Base-by-base conservation (phyloP, 345 rosid species). In the Linum tenue region DNA sequence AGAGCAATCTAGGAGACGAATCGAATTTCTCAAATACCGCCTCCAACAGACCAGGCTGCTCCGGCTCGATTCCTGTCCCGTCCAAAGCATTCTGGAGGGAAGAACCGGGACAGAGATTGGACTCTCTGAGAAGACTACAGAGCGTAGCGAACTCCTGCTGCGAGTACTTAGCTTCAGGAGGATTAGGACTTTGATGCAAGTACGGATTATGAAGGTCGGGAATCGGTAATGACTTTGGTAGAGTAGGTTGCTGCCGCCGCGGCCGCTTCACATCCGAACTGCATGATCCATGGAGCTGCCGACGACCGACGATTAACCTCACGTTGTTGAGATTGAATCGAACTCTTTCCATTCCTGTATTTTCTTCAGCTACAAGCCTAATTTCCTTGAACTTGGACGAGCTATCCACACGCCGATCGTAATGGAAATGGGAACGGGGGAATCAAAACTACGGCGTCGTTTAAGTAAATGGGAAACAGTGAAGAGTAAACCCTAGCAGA, bases 1-100 rank as follows among this genome's bases (percentile, higher is more conserved):
- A 80, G 42, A 88, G 61, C 77, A 94, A 62, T 63, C 73, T 86
- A 7, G 96, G 95, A 51, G 92, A 90, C 40, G 89, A 82, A 48
- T 63, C 84, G 48, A 88, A 86, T 15, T 74, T 84, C 55, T 79
- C 82, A 70, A 88, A 83, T 10, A 90, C 15, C 6, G 86, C 77
- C 7, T 42, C 73, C 39, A 90, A 41, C 59, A 94, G 74, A 36
- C n/a, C 67, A 36, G 70, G 7, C 16, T 69, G 80, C 31, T 22
- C 31, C 62, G 91, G 97, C 64, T 82, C 72, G 71, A 85, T 70
- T 1, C 82, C 85, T 10, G 88, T 75, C 63, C 72, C 70, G 61
- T 85, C 82, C 43, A 90, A 69, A 5, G 86, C 89, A 1, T 81
- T 64, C 31, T 73, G 82, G 56, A 90, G 86, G 35, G 66, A 67